These are phyloP conservation scores for Erigeron canadensis DNA, from an alignment of 129 eudicot genomes.

Conservation along the genomic window DNA sequence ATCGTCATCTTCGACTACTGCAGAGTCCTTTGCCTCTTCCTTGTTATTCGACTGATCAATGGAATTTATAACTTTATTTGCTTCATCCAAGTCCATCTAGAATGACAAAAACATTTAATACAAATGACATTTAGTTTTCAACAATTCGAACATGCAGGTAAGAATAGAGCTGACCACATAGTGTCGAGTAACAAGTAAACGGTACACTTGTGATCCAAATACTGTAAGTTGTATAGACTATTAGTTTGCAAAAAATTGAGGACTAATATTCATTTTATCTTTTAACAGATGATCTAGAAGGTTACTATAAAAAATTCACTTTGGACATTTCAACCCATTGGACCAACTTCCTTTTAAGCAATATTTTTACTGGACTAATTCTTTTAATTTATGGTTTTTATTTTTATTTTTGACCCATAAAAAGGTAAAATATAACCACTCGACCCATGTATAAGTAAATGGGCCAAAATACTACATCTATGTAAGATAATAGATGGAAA, in stretches of 20 bases:
- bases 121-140: slow-evolving; percentile 65
- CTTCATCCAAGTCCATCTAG: slow-evolving; percentile 57
- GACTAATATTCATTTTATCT: background rate
- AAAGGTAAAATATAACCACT: background rate
- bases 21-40: background rate
- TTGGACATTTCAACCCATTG: background rate
- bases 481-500: slow-evolving; percentile 47
- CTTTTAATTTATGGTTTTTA: no score
- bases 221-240: background rate
- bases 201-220: background rate
- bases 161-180: slow-evolving; percentile 29
- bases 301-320: background rate
- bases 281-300: background rate
- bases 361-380: no score
- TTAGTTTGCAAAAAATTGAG: background rate
- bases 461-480: slow-evolving; percentile 5
- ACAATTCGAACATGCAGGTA: slow-evolving; percentile 43
- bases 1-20: slow-evolving; percentile 26
- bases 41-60: background rate
- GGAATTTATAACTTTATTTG: background rate
- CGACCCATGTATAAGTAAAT: background rate
- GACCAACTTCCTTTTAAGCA: background rate
- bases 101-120: slow-evolving; percentile 60
- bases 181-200: background rate
- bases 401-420: background rate